Base-by-base conservation (phyloP, 164 flowering plant genomes). In the Chimonanthus praecox region DNA sequence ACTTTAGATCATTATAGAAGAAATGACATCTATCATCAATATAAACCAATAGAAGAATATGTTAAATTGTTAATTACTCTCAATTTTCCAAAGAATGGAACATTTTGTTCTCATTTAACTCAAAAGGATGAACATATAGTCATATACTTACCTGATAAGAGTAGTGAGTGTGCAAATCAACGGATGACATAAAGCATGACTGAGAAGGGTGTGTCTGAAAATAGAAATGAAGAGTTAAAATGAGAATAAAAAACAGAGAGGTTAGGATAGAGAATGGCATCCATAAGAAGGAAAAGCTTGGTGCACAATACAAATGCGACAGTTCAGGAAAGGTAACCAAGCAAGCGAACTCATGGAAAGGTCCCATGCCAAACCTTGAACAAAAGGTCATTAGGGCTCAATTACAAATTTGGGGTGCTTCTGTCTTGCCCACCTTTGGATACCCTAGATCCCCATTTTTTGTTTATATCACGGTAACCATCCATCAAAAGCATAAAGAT, bases 131-230 rank as follows among this genome's bases (percentile, higher is more conserved):
- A 54, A 54, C 16, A n/a, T 54, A 54, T 13, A 69, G 58, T 20
- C 6, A 9, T 18, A 49, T 33, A 4, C 71, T 54, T 87, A 92
- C 97, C 97, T 92, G 94, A 77, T 90, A 92, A 8, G 94, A 82
- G 81, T 83, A 90, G 49, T 92, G 97, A 49, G 97, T 90, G 74
- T 92, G 97, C 82, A 92, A 77, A 80, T 92, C 97, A 4, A 92
- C 71, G 7, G 97, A 90, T 73, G 97, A 92, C 94, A 92, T 84
- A 79, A 92, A 92, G 76, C 94, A 92, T 50, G 83, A 82, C 72
- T 92, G 97, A 64, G 97, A 89, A 72, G 97, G 97, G 82, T 89
- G 97, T n/a, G 97, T 92, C 97, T 92, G 92, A 75, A 80, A 76
- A 76, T 61, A 48, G 16, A 73, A 64, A 79, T 63, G 71, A 44